phyloP scores from a whole-genome alignment of 176 grass and related monocot species.

The Metroxylon sagu region DNA sequence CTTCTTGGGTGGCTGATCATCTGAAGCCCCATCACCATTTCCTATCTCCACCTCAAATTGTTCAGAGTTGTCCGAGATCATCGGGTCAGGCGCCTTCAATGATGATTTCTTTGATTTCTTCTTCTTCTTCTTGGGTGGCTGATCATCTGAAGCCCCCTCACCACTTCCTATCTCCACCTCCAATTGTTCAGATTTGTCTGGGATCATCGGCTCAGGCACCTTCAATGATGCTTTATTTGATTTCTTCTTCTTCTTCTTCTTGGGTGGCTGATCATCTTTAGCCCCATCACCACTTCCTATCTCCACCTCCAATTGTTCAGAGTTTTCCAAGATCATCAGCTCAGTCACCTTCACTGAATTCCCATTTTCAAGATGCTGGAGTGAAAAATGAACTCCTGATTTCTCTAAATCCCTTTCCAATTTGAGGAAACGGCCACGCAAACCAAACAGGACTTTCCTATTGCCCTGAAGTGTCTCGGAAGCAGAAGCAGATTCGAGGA shows the following conservation, averaged over 20 bases:
- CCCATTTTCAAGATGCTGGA: conserved; percentile 11
- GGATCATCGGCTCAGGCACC: background rate
- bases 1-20: conserved; percentile 16
- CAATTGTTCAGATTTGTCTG: background rate
- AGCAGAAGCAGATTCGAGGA: conserved; percentile 55
- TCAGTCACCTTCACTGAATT: background rate
- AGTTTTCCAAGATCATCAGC: background rate
- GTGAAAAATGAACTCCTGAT: conserved; percentile 33
- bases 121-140: conserved; percentile 10
- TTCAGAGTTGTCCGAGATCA: background rate
- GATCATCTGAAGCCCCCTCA: background rate
- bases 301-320: background rate
- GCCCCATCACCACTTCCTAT: background rate
- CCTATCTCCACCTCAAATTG: background rate
- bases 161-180: background rate
- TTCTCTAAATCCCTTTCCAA: conserved; percentile 58
- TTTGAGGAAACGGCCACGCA: conserved; percentile 68
- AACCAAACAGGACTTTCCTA: conserved; percentile 46
- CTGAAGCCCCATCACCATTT: background rate
- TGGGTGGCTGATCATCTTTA: conserved; percentile 1
- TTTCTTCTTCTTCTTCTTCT: conserved; percentile 6
- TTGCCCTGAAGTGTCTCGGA: conserved; percentile 57
- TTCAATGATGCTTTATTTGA: background rate
- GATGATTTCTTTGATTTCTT: conserved; percentile 1
- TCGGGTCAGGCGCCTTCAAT: background rate